phyloP scores from a whole-genome alignment of 2,329 filamentous ascomycete species.

The Plenodomus tracheiphilus region DNA sequence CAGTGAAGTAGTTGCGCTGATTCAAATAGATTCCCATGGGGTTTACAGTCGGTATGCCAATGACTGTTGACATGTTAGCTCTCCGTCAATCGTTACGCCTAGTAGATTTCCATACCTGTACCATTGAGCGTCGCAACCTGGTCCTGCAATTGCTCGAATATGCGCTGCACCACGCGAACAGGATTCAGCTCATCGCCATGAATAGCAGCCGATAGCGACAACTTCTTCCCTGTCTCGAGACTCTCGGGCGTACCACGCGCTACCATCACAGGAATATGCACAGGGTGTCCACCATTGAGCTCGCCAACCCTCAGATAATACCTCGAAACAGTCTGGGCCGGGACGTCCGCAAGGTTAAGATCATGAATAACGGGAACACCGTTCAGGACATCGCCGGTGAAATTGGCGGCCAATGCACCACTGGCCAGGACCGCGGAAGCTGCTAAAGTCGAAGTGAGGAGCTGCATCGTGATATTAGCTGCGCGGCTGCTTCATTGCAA shows the following conservation, averaged over 20 bases:
- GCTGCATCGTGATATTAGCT: slow-evolving; percentile 25
- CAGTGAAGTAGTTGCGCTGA: slow-evolving; percentile 45
- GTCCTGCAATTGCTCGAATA: slow-evolving; percentile 37
- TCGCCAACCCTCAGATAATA: slow-evolving; percentile 46
- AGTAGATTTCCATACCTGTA: slow-evolving; percentile 28
- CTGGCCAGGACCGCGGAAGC: slow-evolving; percentile 20
- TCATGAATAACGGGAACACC: slow-evolving; percentile 37
- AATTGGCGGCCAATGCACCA: slow-evolving; percentile 26
- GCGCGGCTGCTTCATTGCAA: slow-evolving; percentile 1
- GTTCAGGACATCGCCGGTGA: slow-evolving; percentile 39
- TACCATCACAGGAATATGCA: slow-evolving; percentile 45
- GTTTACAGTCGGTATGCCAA: slow-evolving; percentile 46
- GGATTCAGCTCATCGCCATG: slow-evolving; percentile 47
- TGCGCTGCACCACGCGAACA: slow-evolving; percentile 42
- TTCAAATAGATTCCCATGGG: slow-evolving; percentile 46
- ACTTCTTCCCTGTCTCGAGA: slow-evolving; percentile 40
- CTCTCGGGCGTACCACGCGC: slow-evolving; percentile 44
- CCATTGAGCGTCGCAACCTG: slow-evolving; percentile 40
- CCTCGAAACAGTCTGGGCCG: slow-evolving; percentile 39
- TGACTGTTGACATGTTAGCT: slow-evolving; percentile 29
- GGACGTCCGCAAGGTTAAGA: slow-evolving; percentile 43
- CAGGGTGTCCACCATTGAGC: slow-evolving; percentile 43
- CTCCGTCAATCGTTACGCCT: neutral
- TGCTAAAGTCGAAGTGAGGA: slow-evolving; percentile 22
- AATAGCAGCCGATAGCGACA: slow-evolving; percentile 44